Evolutionary conservation across 2,329 filamentous ascomycete species (phyloP).

Genomic region (Aspergillus fumigatiaffinis): DNA sequence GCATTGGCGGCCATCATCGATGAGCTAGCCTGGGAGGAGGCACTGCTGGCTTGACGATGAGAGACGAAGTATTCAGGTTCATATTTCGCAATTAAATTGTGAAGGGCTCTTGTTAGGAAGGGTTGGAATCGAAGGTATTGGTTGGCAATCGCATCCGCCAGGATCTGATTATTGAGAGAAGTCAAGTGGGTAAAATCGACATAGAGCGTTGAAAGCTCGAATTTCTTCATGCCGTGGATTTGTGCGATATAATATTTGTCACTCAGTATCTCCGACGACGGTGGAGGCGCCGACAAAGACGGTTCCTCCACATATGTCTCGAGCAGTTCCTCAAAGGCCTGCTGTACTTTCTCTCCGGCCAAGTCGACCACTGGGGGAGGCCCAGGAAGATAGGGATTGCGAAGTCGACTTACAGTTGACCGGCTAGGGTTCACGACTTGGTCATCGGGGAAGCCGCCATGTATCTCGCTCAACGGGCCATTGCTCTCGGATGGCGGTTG

Average conservation of each 20-base stretch:
- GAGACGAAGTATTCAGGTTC: constrained; percentile 92
- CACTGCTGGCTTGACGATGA: constrained; percentile 75
- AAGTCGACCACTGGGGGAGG: constrained; percentile 58
- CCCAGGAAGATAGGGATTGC: constrained; percentile 48
- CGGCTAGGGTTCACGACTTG: constrained; percentile 55
- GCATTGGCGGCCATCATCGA: constrained; percentile 56
- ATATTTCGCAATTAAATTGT: constrained; percentile 91
- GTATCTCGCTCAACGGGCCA: constrained; percentile 53
- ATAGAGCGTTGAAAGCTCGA: constrained; percentile 62
- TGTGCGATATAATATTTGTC: constrained; percentile 66
- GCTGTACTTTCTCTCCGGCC: constrained; percentile 59
- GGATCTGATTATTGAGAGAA: constrained; percentile 69
- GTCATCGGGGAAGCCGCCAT: constrained; percentile 58
- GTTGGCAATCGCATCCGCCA: constrained; percentile 80
- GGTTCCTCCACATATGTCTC: constrained; percentile 58
- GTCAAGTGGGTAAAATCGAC: constrained; percentile 73
- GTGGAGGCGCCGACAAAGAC: constrained; percentile 49
- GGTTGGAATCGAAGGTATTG: constrained; percentile 95
- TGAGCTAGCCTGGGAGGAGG: constrained; percentile 65
- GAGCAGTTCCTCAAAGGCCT: constrained; percentile 61
- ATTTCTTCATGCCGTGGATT: constrained; percentile 59
- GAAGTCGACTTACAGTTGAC: constrained; percentile 46
- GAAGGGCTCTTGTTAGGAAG: constrained; percentile 80
- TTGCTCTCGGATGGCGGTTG: constrained; percentile 49
- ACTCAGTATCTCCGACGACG: constrained; percentile 52